Evolutionary conservation across 1,284 basidiomycete genomes (phyloP).

Genomic region (Leccinum olivaceoglutinosum): DNA sequence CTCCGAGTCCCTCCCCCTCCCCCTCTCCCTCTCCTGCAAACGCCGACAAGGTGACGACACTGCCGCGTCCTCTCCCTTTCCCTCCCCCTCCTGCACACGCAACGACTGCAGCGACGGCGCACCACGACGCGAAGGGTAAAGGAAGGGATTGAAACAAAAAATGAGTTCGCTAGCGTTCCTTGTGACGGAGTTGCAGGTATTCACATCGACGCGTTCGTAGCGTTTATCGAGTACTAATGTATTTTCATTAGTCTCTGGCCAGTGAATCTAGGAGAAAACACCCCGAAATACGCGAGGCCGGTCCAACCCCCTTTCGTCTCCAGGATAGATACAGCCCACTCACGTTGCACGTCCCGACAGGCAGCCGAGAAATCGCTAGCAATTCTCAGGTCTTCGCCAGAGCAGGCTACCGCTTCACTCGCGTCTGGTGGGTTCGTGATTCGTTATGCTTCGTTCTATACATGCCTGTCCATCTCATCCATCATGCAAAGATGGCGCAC

Average conservation of each 20-base stretch:
- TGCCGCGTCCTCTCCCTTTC: constrained; percentile 10
- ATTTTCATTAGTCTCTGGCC: constrained; percentile 52
- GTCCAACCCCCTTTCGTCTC: neutral
- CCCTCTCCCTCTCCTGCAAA: no score
- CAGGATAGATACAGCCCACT: neutral
- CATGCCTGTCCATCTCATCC: no score
- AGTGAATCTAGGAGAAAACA: constrained; percentile 80
- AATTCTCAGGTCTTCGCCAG: no score
- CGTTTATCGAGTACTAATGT: constrained; percentile 2
- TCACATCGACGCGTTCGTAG: neutral
- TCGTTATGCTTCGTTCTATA: no score
- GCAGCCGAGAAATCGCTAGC: no score
- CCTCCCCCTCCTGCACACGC: no score
- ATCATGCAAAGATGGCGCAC: no score
- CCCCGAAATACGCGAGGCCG: constrained; percentile 78
- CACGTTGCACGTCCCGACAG: neutral
- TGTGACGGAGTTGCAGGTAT: constrained; percentile 50
- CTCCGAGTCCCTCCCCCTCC: no score
- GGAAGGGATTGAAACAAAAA: neutral
- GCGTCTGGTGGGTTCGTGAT: no score
- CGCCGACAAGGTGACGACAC: no score
- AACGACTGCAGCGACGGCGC: no score
- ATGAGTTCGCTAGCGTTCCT: constrained; percentile 54
- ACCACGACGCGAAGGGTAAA: neutral
- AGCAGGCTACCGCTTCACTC: no score